phyloP scores from a whole-genome alignment of 2,329 filamentous ascomycete species.

The Penicillium italicum region DNA sequence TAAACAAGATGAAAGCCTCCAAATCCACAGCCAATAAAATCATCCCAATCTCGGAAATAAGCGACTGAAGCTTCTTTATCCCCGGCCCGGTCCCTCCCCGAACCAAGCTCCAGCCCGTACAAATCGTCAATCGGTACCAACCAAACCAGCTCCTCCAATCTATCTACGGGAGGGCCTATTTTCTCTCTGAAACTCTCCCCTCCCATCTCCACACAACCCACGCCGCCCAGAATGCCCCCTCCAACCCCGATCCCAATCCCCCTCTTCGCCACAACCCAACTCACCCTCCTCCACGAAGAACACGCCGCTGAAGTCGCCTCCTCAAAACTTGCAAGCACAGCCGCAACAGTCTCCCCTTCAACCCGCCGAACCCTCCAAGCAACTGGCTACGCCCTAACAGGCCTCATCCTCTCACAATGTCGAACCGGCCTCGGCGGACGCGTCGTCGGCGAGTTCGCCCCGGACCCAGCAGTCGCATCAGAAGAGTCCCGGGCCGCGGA shows the following conservation, averaged over 20 bases:
- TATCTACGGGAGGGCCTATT: not conserved
- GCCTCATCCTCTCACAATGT: constrained; percentile 65
- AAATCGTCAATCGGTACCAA: not conserved
- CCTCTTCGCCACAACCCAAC: constrained; percentile 43
- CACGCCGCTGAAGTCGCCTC: constrained; percentile 46
- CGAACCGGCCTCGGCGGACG: constrained; percentile 90
- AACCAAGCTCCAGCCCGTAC: not conserved
- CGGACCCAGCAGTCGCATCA: constrained; percentile 64
- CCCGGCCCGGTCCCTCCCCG: constrained; percentile 13
- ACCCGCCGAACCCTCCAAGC: constrained; percentile 44
- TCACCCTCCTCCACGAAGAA: constrained; percentile 42
- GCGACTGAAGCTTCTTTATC: constrained; percentile 12
- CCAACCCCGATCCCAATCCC: constrained; percentile 34
- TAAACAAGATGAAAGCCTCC: too few relatives aligned
- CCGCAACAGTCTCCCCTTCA: constrained; percentile 40
- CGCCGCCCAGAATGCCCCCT: constrained; percentile 6
- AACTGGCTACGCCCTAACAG: constrained; percentile 40
- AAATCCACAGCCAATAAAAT: not conserved
- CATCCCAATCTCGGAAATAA: constrained; percentile 9
- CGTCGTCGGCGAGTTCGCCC: constrained; percentile 74
- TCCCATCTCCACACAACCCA: not conserved
- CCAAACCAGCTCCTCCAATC: not conserved
- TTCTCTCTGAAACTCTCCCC: too few relatives aligned
- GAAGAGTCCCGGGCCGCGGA: constrained; percentile 40
- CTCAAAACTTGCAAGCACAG: constrained; percentile 41